A percentile compares a stretch with the other conserved stretches of the same genome.
phyloP scores from a whole-genome alignment of 2,329 filamentous ascomycete species.

The Cladophialophora yegresii region DNA sequence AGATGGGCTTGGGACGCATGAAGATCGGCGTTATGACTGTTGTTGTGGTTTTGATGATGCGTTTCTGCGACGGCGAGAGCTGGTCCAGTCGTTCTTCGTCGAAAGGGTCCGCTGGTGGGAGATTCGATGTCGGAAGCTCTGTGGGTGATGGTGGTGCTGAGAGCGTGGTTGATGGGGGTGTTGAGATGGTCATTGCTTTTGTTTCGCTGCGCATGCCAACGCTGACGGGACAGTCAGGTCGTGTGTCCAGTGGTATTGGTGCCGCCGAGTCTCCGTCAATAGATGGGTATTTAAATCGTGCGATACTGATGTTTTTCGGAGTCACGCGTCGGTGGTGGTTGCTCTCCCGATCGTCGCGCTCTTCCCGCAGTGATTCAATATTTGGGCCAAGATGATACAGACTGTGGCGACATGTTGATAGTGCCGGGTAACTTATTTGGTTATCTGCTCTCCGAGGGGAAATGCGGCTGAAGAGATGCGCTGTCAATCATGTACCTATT shows the following conservation, averaged over 20 bases:
- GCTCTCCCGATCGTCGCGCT: background rate
- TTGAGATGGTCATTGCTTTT: conserved; percentile 27
- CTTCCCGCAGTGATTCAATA: background rate
- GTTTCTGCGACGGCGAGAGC: conserved; percentile 15
- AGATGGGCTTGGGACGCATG: conserved; percentile 34
- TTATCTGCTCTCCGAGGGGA: background rate
- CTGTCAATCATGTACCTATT: conserved; percentile 2
- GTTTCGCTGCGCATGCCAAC: no score
- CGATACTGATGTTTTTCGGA: background rate
- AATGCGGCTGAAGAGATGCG: conserved; percentile 8
- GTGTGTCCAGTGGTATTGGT: background rate
- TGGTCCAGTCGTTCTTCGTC: conserved; percentile 8
- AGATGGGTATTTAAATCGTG: background rate
- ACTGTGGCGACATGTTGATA: background rate
- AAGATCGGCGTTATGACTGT: conserved; percentile 27
- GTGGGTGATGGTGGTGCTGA: conserved; percentile 34
- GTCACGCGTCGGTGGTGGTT: no score
- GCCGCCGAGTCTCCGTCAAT: background rate
- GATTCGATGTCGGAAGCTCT: conserved; percentile 21
- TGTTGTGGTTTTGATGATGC: conserved; percentile 32
- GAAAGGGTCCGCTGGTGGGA: background rate
- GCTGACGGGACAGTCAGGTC: background rate
- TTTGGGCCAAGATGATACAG: no score
- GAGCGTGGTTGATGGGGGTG: conserved; percentile 33
- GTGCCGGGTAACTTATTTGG: background rate